These are phyloP conservation scores for Candida mattraensis DNA, from an alignment of 805 yeast genomes.

Conservation along the genomic window DNA sequence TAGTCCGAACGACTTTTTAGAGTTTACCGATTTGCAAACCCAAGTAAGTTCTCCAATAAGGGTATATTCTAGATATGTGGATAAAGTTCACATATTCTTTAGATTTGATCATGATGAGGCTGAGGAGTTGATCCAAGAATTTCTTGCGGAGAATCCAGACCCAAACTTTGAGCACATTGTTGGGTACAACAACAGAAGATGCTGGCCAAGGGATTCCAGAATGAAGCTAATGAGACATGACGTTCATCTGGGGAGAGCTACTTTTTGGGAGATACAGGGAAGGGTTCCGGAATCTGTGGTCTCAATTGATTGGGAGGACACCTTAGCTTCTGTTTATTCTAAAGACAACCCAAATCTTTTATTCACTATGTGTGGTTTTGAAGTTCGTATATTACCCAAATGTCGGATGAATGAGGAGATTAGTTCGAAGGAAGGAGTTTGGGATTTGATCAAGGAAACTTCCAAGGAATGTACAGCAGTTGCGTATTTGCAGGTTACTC, in stretches of 20 bases:
- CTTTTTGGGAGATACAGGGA: constrained; percentile 83
- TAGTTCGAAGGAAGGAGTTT: constrained; percentile 74
- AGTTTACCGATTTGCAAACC: constrained; percentile 55
- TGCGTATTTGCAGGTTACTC: constrained; percentile 82
- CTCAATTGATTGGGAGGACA: constrained; percentile 71
- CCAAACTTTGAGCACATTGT: constrained; percentile 85
- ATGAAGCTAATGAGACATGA: constrained; percentile 91
- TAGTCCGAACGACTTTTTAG: constrained; percentile 75
- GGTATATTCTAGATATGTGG: constrained; percentile 78
- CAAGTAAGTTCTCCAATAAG: constrained; percentile 77
- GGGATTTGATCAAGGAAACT: constrained; percentile 75
- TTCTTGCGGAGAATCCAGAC: constrained; percentile 82
- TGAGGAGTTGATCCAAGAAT: constrained; percentile 72
- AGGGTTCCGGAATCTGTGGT: constrained; percentile 78
- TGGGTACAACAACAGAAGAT: constrained; percentile 82
- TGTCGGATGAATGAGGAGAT: constrained; percentile 52
- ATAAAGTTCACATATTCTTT: constrained; percentile 76
- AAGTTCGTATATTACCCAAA: constrained; percentile 83
- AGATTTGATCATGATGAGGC: constrained; percentile 74
- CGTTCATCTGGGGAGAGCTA: constrained; percentile 89
- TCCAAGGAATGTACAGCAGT: constrained; percentile 87
- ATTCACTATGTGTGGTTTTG: constrained; percentile 94
- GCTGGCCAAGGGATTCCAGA: constrained; percentile 93
- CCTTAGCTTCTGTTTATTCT: constrained; percentile 86
- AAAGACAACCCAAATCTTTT: constrained; percentile 85